Percentiles rank a stretch among this genome's conserved stretches.
phyloP scores from a whole-genome alignment of 495 filamentous ascomycete species.

The Penicillium samsonianum region DNA sequence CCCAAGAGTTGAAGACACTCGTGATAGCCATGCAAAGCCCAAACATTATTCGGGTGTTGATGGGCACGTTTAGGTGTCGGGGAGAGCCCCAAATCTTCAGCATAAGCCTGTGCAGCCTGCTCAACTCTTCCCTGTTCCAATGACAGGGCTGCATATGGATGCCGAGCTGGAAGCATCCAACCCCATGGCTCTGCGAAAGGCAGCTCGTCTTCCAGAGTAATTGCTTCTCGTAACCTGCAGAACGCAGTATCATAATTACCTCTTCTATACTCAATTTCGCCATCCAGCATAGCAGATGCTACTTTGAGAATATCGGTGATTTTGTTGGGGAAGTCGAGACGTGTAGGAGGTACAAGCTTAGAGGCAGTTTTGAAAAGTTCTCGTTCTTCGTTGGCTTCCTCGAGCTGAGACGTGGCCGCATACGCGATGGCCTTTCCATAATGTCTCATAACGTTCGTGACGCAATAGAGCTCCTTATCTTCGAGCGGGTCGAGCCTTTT shows the following conservation, averaged over 20 bases:
- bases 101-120: constrained; percentile 55
- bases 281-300: constrained; percentile 60
- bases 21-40: constrained; percentile 63
- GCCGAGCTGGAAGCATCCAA: constrained; percentile 64
- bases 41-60: constrained; percentile 65
- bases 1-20: constrained; percentile 57
- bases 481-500: constrained; percentile 43
- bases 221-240: constrained; percentile 46
- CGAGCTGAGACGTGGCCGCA: constrained; percentile 48
- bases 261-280: constrained; percentile 62
- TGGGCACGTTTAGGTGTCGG: constrained; percentile 52
- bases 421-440: constrained; percentile 61
- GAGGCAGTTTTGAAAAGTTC: constrained; percentile 45
- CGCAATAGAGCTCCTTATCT: constrained; percentile 55
- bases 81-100: constrained; percentile 58
- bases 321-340: constrained; percentile 56
- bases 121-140: constrained; percentile 58
- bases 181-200: constrained; percentile 67
- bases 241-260: constrained; percentile 55
- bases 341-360: constrained; percentile 47
- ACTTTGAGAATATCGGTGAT: constrained; percentile 56
- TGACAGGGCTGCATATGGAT: constrained; percentile 61
- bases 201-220: constrained; percentile 50
- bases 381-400: constrained; percentile 46
- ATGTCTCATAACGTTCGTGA: constrained; percentile 57